Evolutionary conservation across 129 eudicot species (phyloP).

Genomic region (Helichrysum umbraculigerum): DNA sequence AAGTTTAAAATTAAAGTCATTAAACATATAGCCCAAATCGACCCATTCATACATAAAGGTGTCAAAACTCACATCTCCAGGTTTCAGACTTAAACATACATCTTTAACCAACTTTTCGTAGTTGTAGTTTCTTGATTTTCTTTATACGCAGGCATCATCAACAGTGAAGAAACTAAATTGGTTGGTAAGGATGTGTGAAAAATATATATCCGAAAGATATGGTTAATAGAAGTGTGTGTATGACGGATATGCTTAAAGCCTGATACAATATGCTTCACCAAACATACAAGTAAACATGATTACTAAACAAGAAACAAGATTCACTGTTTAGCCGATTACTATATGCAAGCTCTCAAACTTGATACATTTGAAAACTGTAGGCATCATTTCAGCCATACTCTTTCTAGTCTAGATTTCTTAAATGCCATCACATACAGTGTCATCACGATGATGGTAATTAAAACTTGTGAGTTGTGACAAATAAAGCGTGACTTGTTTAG

Average conservation of each 20-base stretch:
- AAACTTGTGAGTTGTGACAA: constrained; percentile 1
- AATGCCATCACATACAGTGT: not conserved
- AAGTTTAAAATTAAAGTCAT: too few species aligned
- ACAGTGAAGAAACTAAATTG: constrained; percentile 1
- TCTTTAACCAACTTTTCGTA: constrained; percentile 17
- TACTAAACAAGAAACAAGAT: not conserved
- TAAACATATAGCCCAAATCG: not conserved
- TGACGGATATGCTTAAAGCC: constrained; percentile 1
- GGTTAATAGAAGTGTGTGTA: not conserved
- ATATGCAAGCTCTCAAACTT: constrained; percentile 8
- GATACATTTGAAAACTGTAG: not conserved
- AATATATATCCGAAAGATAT: constrained; percentile 2
- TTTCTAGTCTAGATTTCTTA: not conserved
- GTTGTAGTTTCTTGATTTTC: not conserved
- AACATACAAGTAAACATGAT: not conserved
- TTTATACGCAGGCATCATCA: constrained; percentile 6
- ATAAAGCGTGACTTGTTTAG: not conserved
- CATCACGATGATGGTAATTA: not conserved
- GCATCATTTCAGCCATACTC: constrained; percentile 23
- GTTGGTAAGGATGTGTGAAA: not conserved
- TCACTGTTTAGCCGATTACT: constrained; percentile 1
- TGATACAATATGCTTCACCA: not conserved
- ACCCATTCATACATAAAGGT: not conserved
- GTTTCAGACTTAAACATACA: not conserved
- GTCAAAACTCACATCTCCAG: constrained; percentile 17